These are phyloP conservation scores for Viola odorata DNA, from an alignment of 345 rosid species.

Conservation along the genomic window DNA sequence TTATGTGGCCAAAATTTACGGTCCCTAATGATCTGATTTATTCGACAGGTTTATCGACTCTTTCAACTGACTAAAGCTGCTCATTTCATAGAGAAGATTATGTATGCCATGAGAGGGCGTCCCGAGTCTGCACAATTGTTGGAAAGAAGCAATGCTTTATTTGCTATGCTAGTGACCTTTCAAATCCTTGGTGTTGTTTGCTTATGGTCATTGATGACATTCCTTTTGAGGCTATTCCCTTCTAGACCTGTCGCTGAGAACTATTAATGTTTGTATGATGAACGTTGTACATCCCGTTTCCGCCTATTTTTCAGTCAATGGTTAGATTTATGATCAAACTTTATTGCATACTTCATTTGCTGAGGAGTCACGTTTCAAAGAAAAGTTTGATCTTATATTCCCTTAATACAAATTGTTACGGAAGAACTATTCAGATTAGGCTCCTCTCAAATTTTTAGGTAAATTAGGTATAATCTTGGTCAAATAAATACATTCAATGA, in stretches of 20 bases:
- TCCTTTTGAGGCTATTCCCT: conserved; percentile 75
- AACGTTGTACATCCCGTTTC: neutral
- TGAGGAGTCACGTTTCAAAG: too few relatives aligned
- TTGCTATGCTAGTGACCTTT: conserved; percentile 60
- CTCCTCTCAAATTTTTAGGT: too few relatives aligned
- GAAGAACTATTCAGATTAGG: too few relatives aligned
- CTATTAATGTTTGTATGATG: conserved; percentile 31
- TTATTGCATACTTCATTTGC: too few relatives aligned
- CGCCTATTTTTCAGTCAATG: too few relatives aligned
- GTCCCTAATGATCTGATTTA: conserved; percentile 13
- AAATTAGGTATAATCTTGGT: too few relatives aligned
- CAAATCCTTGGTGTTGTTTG: conserved; percentile 65
- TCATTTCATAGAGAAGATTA: conserved; percentile 63
- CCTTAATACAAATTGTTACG: too few relatives aligned
- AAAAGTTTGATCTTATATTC: too few relatives aligned
- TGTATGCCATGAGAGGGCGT: conserved; percentile 57
- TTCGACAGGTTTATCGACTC: conserved; percentile 64
- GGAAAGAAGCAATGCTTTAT: conserved; percentile 50
- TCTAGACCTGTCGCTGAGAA: conserved; percentile 78
- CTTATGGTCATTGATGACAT: conserved; percentile 79
- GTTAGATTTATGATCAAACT: too few relatives aligned
- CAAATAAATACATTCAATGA: too few relatives aligned
- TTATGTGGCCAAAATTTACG: conserved; percentile 9
- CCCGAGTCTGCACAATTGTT: conserved; percentile 39
- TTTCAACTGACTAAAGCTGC: conserved; percentile 80